phyloP scores from a whole-genome alignment of 768 basidiomycete species.

The Boletus rubroflammeus region DNA sequence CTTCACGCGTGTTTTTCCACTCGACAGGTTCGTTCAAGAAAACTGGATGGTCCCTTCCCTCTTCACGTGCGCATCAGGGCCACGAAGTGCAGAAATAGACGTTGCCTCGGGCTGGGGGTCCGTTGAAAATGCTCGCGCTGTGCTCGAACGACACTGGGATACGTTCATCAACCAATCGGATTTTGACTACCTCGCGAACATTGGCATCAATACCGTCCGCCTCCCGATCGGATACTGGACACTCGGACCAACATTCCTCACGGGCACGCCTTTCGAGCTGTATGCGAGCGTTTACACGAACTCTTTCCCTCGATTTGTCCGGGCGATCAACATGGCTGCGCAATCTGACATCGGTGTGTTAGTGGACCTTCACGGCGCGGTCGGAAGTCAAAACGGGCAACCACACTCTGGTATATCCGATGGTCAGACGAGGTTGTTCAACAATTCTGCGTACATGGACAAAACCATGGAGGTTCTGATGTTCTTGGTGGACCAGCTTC shows the following conservation, averaged over 20 bases:
- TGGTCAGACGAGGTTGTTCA: slow-evolving; percentile 39
- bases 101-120: slow-evolving; percentile 54
- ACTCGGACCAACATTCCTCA: slow-evolving; percentile 27
- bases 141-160: slow-evolving; percentile 75
- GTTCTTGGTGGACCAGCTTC: slow-evolving; percentile 31
- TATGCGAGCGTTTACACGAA: slow-evolving; percentile 42
- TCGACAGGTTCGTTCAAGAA: slow-evolving; percentile 64
- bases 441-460: slow-evolving; percentile 31
- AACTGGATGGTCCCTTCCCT: slow-evolving; percentile 71
- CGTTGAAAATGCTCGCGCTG: slow-evolving; percentile 38
- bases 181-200: slow-evolving; percentile 55
- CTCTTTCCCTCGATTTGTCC: slow-evolving; percentile 35
- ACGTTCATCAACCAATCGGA: slow-evolving; percentile 64
- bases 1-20: not conserved
- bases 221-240: slow-evolving; percentile 60
- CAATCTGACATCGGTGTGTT: slow-evolving; percentile 44
- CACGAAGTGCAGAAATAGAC: slow-evolving; percentile 55
- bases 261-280: slow-evolving; percentile 37
- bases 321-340: slow-evolving; percentile 42
- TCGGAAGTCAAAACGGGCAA: slow-evolving; percentile 45
- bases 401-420: slow-evolving; percentile 36
- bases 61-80: slow-evolving; percentile 54
- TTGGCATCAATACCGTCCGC: slow-evolving; percentile 60
- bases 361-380: slow-evolving; percentile 52
- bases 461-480: slow-evolving; percentile 42